A percentile compares a stretch with the other conserved stretches of the same genome.
Conservation (phyloP, 495 filamentous ascomycete species). For the Penicillium arizonense region DNA sequence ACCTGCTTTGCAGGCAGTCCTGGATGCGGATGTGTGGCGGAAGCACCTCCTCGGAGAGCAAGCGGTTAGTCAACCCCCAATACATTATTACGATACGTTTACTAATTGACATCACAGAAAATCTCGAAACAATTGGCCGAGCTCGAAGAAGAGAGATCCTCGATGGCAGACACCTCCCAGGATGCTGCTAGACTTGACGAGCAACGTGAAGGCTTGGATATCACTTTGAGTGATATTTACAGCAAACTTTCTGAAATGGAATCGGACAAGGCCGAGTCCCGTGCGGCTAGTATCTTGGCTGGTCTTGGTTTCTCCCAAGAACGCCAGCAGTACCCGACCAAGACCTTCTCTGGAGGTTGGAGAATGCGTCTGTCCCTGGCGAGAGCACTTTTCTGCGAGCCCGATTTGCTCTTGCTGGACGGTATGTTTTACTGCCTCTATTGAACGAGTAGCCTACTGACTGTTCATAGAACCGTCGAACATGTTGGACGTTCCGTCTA, state of each 20-base stretch:
- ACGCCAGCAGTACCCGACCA: constrained; percentile 88
- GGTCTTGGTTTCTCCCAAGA: constrained; percentile 96
- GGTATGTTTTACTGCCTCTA: constrained; percentile 31
- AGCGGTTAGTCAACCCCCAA: constrained; percentile 52
- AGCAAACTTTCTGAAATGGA: constrained; percentile 97
- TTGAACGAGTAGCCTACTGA: constrained; percentile 18
- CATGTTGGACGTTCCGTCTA: constrained; percentile 99
- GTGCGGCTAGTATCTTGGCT: constrained; percentile 92
- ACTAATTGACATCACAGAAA: constrained; percentile 54
- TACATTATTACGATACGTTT: constrained; percentile 6
- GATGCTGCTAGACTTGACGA: constrained; percentile 82
- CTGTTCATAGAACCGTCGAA: constrained; percentile 80
- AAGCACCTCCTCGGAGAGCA: constrained; percentile 93
- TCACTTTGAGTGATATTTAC: constrained; percentile 86
- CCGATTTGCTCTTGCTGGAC: constrained; percentile 92
- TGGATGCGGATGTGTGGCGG: constrained; percentile 98
- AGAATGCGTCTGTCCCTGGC: constrained; percentile 96
- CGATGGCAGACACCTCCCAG: constrained; percentile 80
- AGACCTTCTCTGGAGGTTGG: constrained; percentile 99
- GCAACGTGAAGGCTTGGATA: constrained; percentile 85
- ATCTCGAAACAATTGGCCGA: constrained; percentile 74
- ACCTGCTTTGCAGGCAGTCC: constrained; percentile 87
- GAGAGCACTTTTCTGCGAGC: constrained; percentile 96
- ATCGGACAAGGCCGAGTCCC: constrained; percentile 94
- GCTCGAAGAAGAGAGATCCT: constrained; percentile 75